phyloP scores from a whole-genome alignment of 345 rosid genomes.

The Eutrema yunnanense region DNA sequence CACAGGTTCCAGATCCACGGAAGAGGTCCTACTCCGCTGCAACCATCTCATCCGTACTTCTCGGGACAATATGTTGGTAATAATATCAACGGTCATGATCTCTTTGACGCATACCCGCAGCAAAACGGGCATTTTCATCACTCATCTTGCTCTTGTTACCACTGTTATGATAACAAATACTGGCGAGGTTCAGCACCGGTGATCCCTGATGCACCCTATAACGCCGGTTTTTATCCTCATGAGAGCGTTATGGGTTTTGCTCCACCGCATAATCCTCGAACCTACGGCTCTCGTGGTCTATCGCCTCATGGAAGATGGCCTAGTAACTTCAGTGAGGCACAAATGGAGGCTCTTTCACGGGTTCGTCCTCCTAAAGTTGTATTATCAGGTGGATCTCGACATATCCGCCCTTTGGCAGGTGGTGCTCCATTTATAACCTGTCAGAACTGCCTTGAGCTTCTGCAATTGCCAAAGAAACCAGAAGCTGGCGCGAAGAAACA shows the following conservation, averaged over 20 bases:
- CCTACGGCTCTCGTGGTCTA: conserved; percentile 34
- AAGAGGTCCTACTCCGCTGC: conserved; percentile 35
- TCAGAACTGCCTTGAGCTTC: conserved; percentile 70
- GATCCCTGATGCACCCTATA: conserved; percentile 42
- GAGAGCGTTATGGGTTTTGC: conserved; percentile 47
- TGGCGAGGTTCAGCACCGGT: conserved; percentile 40
- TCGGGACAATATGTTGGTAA: conserved; percentile 49
- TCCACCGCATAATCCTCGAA: conserved; percentile 40
- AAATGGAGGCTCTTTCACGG: conserved; percentile 43
- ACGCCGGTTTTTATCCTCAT: conserved; percentile 42
- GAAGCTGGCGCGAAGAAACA: conserved; percentile 36
- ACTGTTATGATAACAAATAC: conserved; percentile 47
- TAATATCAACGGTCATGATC: conserved; percentile 34
- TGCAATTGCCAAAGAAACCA: conserved; percentile 57
- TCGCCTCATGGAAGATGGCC: conserved; percentile 59
- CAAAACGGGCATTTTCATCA: conserved; percentile 51
- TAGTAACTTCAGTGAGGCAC: conserved; percentile 46
- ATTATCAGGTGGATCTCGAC: conserved; percentile 42
- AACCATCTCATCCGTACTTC: conserved; percentile 45
- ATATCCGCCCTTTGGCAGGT: conserved; percentile 55
- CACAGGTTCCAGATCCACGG: conserved; percentile 46
- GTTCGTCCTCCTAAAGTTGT: conserved; percentile 50
- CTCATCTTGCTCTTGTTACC: conserved; percentile 66
- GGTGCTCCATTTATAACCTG: conserved; percentile 86
- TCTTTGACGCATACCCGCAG: conserved; percentile 44